Evolutionary conservation across 495 filamentous ascomycete species (phyloP), one percentile per base, ranked within the genome.

Genomic region (Xylaria longipes): DNA sequence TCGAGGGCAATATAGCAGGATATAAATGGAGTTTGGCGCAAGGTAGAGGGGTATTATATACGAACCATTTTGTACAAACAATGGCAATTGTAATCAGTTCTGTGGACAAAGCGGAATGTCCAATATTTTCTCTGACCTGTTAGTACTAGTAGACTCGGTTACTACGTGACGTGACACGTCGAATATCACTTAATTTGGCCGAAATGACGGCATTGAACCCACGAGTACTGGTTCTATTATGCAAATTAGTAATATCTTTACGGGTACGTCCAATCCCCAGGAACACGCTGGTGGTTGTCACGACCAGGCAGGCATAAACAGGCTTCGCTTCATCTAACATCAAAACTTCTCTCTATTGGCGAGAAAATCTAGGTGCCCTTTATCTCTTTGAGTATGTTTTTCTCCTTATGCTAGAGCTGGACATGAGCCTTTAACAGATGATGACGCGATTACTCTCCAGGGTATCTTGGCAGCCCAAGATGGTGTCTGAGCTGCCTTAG

Each of bases 331-430:
- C 58, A 57, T 66, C 39, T 50, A 65, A 58, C 69, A 71, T 71
- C 48, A 66, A 60, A 60, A 66, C 69, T 66, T 65, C 39, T 71
- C 50, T 71, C 61, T 66, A 71, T 71, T 71, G 48, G 69, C 29
- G 62, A 71, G 48, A 52, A 71, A 65, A 71, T 71, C 69, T 71
- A 71, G 52, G 61, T 33, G 50, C 50, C 29, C 69, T 71, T 50
- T 71, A 71, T 66, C 39, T 66, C 69, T 71, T 60, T 37, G 45
- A 54, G 60, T 17, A 39, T 65, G 20, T 35, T 71, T 65, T 58
- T 56, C 50, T 60, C 46, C 35, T 58, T 60, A 54, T 66, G 29
- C 48, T 33, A 48, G 46, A 56, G 25, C 33, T 27, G 43, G 20
- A 58, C 52, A 20, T 57, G 50, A 60, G 52, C 37, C 27, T 71